Base-by-base conservation (phyloP, 768 basidiomycete genomes). In the Serendipita sp. region DNA sequence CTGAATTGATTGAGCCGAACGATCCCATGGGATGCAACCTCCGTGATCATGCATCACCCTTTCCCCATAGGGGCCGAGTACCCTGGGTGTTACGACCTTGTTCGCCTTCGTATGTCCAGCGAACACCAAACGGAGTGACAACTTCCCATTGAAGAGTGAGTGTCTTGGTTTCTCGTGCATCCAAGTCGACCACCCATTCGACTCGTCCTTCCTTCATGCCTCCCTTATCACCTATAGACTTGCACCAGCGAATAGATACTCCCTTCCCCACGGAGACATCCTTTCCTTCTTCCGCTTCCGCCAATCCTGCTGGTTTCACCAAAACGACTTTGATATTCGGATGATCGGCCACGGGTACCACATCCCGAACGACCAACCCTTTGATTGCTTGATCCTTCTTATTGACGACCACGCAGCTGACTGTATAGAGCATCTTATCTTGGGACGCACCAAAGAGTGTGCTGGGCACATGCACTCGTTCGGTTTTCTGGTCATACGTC, bases 141-240 rank as follows among this genome's bases (percentile, higher is more conserved):
- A 60, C 56, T 34, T 60, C 56, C 56, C 56, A 60, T n/a, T 60
- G 28, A 35, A 60, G 56, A 28, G 35, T 35, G 16, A 60, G 56
- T 38, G 56, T 36, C 56, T 60, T 60, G 16, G 28, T 60, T 30
- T 28, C 56, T 18, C 56, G 36, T 4, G 16, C 13, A 8, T 34
- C 56, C 28, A 60, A 60, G 30, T 60, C 56, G 28, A 60, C 56
- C 28, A 4, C 8, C 56, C 56, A 60, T 38, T 60, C 30, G 30
- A 60, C 8, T n/a, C 36, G 56, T 23, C 56, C 56, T 10, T 60
- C 56, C 56, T 60, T 60, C 56, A 60, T 60, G 11, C 56, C 56
- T 60, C 56, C 56, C 28, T 60, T 60, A n/a, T 60, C 56, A 8
- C 3, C 28, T 10, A n/a, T n/a, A 34, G 56, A 4, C 35, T 34